Percentiles rank a stretch among this genome's conserved stretches.
These are phyloP conservation scores for Acanthamoeba sp. DNA, from an alignment of 208 protist genomes.

Conservation along the genomic window DNA sequence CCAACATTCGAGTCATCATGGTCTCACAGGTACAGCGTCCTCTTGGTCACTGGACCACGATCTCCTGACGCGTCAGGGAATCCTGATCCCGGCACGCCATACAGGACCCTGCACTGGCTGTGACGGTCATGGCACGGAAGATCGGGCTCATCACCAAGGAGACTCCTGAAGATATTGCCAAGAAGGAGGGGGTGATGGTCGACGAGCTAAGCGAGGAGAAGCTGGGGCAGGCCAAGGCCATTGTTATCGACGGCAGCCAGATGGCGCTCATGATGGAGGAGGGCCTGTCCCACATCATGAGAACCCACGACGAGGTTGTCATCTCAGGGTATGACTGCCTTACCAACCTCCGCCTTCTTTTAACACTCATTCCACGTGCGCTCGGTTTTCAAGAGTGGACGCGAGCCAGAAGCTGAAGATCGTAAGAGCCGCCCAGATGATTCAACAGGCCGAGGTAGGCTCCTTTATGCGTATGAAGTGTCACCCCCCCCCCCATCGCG, in stretches of 20 bases:
- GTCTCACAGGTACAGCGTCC: slow-evolving; percentile 44
- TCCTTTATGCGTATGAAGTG: not conserved
- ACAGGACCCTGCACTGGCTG: slow-evolving; percentile 10
- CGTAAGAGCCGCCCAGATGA: slow-evolving; percentile 35
- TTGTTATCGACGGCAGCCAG: slow-evolving; percentile 44
- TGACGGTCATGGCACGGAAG: not conserved
- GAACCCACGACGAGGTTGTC: slow-evolving; percentile 40
- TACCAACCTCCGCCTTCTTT: not conserved
- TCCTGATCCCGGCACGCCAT: no score
- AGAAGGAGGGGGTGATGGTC: slow-evolving; percentile 26
- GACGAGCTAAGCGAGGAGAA: slow-evolving; percentile 49
- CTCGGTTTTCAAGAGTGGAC: not conserved
- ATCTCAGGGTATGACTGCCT: not conserved
- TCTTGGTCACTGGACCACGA: no score
- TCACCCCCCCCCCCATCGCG: not conserved
- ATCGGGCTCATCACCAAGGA: slow-evolving; percentile 35
- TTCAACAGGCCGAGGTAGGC: not conserved
- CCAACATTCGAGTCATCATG: slow-evolving; percentile 61
- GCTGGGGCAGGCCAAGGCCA: not conserved
- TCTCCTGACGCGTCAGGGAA: no score
- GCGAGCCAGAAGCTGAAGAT: slow-evolving; percentile 72
- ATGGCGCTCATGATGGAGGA: slow-evolving; percentile 57
- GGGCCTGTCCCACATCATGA: slow-evolving; percentile 1
- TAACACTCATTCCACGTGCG: not conserved
- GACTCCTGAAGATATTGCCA: slow-evolving; percentile 42